These are phyloP conservation scores for Postia placenta DNA, from an alignment of 768 basidiomycete genomes.

Conservation along the genomic window DNA sequence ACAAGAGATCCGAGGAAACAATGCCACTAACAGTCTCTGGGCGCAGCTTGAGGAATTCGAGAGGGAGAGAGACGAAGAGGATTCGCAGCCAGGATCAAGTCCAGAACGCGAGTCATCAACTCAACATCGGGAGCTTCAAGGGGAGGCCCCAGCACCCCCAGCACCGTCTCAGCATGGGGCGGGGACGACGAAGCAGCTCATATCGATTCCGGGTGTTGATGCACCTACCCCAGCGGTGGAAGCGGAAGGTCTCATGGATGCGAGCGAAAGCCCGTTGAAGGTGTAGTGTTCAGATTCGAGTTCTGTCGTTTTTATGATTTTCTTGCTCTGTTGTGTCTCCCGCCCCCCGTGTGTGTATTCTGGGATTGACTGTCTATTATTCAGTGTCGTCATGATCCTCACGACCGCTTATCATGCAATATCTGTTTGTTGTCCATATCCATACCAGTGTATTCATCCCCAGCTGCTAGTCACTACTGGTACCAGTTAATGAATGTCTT, in stretches of 20 bases:
- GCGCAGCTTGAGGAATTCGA: conserved; percentile 59
- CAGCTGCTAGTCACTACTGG: background rate
- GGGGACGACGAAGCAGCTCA: conserved; percentile 41
- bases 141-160: conserved; percentile 42
- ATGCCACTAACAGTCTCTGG: conserved; percentile 52
- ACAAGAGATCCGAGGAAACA: conserved; percentile 28
- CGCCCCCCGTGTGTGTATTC: conserved; percentile 1
- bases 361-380: background rate
- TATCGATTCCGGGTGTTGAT: conserved; percentile 47
- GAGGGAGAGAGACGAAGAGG: conserved; percentile 19
- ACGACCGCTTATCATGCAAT: background rate
- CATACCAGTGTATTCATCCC: conserved; percentile 4
- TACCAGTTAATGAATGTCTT: conserved; percentile 1
- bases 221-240: conserved; percentile 45
- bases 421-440: too few relatives aligned
- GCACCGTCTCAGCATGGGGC: conserved; percentile 43
- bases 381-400: background rate
- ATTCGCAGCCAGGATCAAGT: conserved; percentile 2
- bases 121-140: conserved; percentile 32
- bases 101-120: conserved; percentile 15
- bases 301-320: background rate
- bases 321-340: background rate
- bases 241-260: conserved; percentile 60
- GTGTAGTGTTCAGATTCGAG: conserved; percentile 10
- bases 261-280: conserved; percentile 55